Evolutionary conservation across 345 rosid genomes (phyloP).

Genomic region (Citrus cavaleriei): DNA sequence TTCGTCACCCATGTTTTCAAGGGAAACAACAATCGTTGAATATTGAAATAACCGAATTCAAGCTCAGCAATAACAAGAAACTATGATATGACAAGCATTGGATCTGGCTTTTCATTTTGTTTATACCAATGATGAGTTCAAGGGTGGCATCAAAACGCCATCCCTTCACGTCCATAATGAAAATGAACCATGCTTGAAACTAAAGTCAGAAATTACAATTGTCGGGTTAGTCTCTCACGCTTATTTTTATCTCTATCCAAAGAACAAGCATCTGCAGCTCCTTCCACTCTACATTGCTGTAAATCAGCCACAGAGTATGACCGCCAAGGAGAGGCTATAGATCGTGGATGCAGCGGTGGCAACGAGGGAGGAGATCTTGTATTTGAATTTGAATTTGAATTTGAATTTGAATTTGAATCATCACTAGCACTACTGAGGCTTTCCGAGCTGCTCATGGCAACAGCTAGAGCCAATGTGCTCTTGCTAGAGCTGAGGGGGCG

Average conservation of each 20-base stretch:
- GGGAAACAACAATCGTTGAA: background rate
- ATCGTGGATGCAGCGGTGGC: conserved; percentile 57
- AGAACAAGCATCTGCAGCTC: background rate
- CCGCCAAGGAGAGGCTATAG: conserved; percentile 39
- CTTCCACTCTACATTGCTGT: conserved; percentile 36
- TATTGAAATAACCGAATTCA: background rate
- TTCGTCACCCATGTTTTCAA: background rate
- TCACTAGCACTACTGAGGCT: conserved; percentile 54
- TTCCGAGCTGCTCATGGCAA: conserved; percentile 61
- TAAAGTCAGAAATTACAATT: background rate
- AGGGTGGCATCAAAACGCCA: background rate
- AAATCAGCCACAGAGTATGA: conserved; percentile 62
- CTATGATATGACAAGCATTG: background rate
- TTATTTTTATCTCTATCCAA: conserved; percentile 8
- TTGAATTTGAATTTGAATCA: conserved; percentile 34
- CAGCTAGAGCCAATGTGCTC: conserved; percentile 69
- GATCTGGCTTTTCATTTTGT: background rate
- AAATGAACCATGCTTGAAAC: background rate
- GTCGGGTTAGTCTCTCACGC: background rate
- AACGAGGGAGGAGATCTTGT: conserved; percentile 44
- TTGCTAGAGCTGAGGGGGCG: conserved; percentile 53
- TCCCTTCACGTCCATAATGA: background rate
- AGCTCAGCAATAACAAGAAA: background rate
- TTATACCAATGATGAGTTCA: background rate
- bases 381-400: too few relatives aligned